Evolutionary conservation across 2,329 filamentous ascomycete genomes (phyloP).

Genomic region (Aureobasidium sp.): DNA sequence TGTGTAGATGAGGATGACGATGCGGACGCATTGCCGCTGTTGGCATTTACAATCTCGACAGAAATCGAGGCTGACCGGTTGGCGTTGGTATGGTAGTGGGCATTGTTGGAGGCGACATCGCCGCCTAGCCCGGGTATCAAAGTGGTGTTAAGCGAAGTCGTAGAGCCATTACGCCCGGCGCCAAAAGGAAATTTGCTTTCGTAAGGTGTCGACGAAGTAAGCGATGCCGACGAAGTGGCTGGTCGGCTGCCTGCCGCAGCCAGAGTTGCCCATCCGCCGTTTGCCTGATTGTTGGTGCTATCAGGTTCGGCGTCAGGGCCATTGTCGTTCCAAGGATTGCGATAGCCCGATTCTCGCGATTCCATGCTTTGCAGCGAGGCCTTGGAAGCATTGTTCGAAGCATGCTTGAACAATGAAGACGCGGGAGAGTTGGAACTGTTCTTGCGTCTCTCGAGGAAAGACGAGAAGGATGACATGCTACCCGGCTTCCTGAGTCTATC

Average conservation of each 20-base stretch:
- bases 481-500: slow-evolving; percentile 91
- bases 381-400: slow-evolving; percentile 86
- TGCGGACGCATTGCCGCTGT: not conserved
- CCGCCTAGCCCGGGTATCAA: slow-evolving; percentile 34
- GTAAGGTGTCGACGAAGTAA: slow-evolving; percentile 49
- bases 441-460: slow-evolving; percentile 93
- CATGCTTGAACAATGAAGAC: slow-evolving; percentile 74
- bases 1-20: slow-evolving; percentile 10
- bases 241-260: slow-evolving; percentile 58
- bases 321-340: slow-evolving; percentile 88
- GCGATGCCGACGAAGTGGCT: slow-evolving; percentile 56
- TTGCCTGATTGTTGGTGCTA: slow-evolving; percentile 28
- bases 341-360: slow-evolving; percentile 87
- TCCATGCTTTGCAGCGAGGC: slow-evolving; percentile 94
- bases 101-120: slow-evolving; percentile 27
- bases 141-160: slow-evolving; percentile 30
- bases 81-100: slow-evolving; percentile 13
- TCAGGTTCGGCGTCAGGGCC: slow-evolving; percentile 95
- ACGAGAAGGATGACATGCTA: slow-evolving; percentile 88
- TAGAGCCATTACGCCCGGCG: slow-evolving; percentile 34
- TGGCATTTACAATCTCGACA: slow-evolving; percentile 8
- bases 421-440: slow-evolving; percentile 72
- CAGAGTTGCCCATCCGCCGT: slow-evolving; percentile 34
- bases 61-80: slow-evolving; percentile 6
- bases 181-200: slow-evolving; percentile 59